These are phyloP conservation scores for Diaporthe ilicicola DNA, from an alignment of 2,329 filamentous ascomycete species.

Conservation along the genomic window DNA sequence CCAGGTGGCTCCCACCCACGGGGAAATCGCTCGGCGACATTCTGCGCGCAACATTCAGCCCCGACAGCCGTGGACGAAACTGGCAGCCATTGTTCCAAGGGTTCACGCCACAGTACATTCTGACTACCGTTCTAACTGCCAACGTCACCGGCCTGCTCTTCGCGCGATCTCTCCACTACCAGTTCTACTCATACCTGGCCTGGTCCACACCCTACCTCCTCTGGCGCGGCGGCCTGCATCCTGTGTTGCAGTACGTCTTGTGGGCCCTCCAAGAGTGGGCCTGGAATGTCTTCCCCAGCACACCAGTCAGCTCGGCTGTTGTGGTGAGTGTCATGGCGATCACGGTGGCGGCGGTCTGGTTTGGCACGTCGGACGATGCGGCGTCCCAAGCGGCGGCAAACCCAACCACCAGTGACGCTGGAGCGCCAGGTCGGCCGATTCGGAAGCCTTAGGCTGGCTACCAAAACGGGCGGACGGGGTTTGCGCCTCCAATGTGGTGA, in stretches of 20 bases:
- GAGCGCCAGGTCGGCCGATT: not conserved
- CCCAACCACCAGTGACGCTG: not conserved
- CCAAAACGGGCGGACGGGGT: conserved; percentile 31
- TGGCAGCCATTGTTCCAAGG: conserved; percentile 29
- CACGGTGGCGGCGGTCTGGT: conserved; percentile 71
- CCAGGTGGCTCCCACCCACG: conserved; percentile 77
- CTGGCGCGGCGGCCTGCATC: conserved; percentile 78
- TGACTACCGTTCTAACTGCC: conserved; percentile 79
- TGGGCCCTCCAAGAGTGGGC: conserved; percentile 89
- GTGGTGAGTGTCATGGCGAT: conserved; percentile 77
- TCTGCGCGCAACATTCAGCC: conserved; percentile 51
- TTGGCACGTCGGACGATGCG: conserved; percentile 57
- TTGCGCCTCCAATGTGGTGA: not conserved
- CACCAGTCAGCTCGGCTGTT: conserved; percentile 58
- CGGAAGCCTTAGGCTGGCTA: conserved; percentile 16
- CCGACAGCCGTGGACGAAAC: conserved; percentile 47
- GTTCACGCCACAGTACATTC: conserved; percentile 72
- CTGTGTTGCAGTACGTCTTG: conserved; percentile 70
- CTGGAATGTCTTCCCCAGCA: conserved; percentile 94
- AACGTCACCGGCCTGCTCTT: conserved; percentile 84
- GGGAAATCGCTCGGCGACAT: conserved; percentile 66
- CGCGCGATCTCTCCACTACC: conserved; percentile 90
- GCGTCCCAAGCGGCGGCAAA: not conserved
- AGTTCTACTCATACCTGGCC: conserved; percentile 91
- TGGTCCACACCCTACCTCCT: conserved; percentile 90